These are phyloP conservation scores for Oryza meyeriana DNA, from an alignment of 176 grass and related monocot genomes.

Conservation along the genomic window DNA sequence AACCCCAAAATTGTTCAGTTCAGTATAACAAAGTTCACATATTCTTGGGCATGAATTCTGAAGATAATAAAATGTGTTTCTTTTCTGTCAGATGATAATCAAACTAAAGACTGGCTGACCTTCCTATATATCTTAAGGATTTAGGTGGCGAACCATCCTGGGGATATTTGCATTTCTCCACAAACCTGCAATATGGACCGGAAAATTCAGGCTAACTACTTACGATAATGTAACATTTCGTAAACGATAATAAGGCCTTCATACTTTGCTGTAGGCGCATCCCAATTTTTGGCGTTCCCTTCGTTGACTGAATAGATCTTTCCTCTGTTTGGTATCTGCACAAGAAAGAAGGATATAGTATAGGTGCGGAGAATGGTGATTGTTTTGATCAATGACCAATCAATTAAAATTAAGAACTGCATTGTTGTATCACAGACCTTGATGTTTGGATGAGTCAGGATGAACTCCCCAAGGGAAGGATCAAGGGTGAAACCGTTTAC, in stretches of 20 bases:
- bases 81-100: background rate
- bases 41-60: background rate
- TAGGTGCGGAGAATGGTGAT: background rate
- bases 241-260: background rate
- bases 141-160: conserved; percentile 73
- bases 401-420: background rate
- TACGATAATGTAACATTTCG: background rate
- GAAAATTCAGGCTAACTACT: conserved; percentile 23
- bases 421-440: conserved; percentile 40
- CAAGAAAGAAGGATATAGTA: background rate
- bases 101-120: conserved; percentile 33
- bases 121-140: conserved; percentile 98
- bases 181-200: conserved; percentile 47
- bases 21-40: background rate
- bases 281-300: conserved; percentile 97
- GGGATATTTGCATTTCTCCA: conserved; percentile 91
- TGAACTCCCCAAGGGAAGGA: conserved; percentile 78
- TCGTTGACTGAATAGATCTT: conserved; percentile 97
- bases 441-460: conserved; percentile 70
- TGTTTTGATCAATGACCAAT: background rate
- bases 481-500: conserved; percentile 82
- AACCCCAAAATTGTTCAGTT: background rate
- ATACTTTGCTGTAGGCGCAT: conserved; percentile 70
- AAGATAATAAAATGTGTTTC: background rate
- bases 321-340: conserved; percentile 79